phyloP scores from a whole-genome alignment of 1,284 basidiomycete species.

The Vanrija humicola region DNA sequence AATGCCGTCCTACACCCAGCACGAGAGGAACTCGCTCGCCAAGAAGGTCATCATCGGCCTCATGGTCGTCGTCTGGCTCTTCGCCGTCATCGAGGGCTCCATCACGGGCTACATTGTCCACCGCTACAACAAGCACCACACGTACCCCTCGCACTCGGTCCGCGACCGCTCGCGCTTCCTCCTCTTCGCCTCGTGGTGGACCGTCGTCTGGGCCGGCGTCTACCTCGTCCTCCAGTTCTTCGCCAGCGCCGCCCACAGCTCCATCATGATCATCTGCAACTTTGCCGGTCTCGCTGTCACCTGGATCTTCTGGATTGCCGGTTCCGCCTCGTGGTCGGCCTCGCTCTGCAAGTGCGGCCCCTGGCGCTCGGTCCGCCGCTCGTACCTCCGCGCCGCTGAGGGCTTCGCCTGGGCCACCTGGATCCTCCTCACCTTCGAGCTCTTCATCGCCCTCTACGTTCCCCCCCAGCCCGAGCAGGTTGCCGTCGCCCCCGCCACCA shows the following conservation, averaged over 20 bases:
- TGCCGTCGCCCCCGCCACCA: slow-evolving; percentile 26
- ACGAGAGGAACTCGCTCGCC: slow-evolving; percentile 27
- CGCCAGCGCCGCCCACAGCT: slow-evolving; percentile 13
- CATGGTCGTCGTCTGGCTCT: slow-evolving; percentile 23
- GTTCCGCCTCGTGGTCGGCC: slow-evolving; percentile 40
- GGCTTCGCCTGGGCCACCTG: slow-evolving; percentile 50
- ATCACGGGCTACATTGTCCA: slow-evolving; percentile 36
- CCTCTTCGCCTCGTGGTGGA: slow-evolving; percentile 50
- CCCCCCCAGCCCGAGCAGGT: slow-evolving; percentile 11
- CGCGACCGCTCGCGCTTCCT: slow-evolving; percentile 46
- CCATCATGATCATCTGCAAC: slow-evolving; percentile 43
- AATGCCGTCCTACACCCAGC: no score
- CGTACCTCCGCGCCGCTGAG: slow-evolving; percentile 41
- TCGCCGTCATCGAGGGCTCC: slow-evolving; percentile 44
- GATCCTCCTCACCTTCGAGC: slow-evolving; percentile 42
- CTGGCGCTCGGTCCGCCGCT: slow-evolving; percentile 42
- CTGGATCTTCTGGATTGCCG: slow-evolving; percentile 50
- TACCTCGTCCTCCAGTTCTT: slow-evolving; percentile 46
- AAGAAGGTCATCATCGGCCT: slow-evolving; percentile 36
- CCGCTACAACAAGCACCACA: slow-evolving; percentile 32
- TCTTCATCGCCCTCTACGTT: slow-evolving; percentile 32
- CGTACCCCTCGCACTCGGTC: slow-evolving; percentile 35
- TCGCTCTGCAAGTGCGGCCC: slow-evolving; percentile 40
- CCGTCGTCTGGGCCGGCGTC: slow-evolving; percentile 39
- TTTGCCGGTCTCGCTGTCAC: slow-evolving; percentile 43